A percentile compares a stretch with the other conserved stretches of the same genome.
phyloP scores from a whole-genome alignment of 1,284 basidiomycete genomes.

The Tilletia caries region DNA sequence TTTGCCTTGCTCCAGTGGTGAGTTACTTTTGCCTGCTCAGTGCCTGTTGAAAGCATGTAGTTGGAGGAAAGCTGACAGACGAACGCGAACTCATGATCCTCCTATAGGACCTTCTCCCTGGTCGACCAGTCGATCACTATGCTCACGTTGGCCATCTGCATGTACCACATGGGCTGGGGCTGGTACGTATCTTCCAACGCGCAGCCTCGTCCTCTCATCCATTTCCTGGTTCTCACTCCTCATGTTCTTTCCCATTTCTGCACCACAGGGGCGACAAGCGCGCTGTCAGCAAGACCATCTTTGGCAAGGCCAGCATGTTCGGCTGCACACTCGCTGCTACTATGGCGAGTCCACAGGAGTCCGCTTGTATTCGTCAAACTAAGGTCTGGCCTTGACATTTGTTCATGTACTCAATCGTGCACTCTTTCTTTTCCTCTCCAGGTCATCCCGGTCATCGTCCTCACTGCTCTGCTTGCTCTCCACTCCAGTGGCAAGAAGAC shows the following conservation, averaged over 20 bases:
- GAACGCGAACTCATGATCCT: background rate
- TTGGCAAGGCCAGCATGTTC: background rate
- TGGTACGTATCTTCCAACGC: background rate
- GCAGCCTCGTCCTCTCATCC: too few species aligned
- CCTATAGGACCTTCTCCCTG: background rate
- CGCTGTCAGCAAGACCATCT: constrained; percentile 7
- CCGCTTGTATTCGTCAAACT: background rate
- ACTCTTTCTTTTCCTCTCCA: background rate
- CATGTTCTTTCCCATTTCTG: background rate
- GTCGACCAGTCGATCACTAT: background rate
- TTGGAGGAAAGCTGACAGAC: too few species aligned
- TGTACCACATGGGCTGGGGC: constrained; percentile 10
- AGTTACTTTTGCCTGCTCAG: background rate
- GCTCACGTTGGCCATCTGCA: constrained; percentile 1
- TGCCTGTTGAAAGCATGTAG: too few species aligned
- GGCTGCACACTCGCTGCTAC: background rate
- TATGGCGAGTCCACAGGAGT: background rate
- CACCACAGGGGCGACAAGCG: constrained; percentile 9
- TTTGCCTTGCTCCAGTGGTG: constrained; percentile 2
- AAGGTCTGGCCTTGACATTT: background rate
- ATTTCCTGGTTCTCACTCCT: too few species aligned
- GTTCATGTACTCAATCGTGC: background rate
- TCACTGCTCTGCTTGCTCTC: background rate
- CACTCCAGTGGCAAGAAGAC: constrained; percentile 9
- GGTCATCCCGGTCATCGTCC: background rate